Evolutionary conservation across 1,284 basidiomycete genomes (phyloP).

Genomic region (Apiotrichum siamense): DNA sequence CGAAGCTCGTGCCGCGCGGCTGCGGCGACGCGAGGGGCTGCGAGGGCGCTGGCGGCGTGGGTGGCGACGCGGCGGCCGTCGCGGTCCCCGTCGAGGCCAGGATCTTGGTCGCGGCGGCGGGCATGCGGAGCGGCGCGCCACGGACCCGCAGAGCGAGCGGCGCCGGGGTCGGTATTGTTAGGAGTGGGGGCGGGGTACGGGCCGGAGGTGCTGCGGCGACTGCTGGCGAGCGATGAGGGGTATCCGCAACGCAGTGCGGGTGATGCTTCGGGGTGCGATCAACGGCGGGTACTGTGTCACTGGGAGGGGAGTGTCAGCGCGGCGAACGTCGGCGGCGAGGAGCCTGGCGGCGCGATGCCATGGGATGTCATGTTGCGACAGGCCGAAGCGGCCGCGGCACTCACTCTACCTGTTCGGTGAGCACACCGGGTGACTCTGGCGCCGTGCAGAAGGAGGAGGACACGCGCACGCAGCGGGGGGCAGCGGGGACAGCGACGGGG

Average conservation of each 20-base stretch:
- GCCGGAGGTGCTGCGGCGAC: neutral
- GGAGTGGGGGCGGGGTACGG: neutral
- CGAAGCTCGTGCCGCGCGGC: neutral
- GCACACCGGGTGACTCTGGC: neutral
- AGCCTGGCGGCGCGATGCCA: no score
- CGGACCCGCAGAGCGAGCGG: neutral
- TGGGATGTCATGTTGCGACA: no score
- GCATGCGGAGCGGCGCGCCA: neutral
- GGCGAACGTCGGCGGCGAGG: neutral
- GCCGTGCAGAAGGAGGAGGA: no score
- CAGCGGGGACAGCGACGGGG: no score
- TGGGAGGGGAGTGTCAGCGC: neutral
- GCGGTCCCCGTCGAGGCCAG: neutral
- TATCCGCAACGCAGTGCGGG: conserved; percentile 1
- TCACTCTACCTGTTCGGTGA: neutral
- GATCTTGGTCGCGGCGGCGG: neutral
- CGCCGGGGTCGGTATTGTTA: neutral
- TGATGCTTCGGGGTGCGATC: neutral
- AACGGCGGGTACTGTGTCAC: neutral
- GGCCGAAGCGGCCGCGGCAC: neutral
- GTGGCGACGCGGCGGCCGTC: neutral
- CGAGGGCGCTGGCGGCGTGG: neutral
- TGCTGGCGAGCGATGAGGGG: neutral
- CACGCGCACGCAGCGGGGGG: no score
- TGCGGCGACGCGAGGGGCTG: neutral